Evolutionary conservation across 257 asterid genomes (phyloP).

Genomic region (Solanum okadae): DNA sequence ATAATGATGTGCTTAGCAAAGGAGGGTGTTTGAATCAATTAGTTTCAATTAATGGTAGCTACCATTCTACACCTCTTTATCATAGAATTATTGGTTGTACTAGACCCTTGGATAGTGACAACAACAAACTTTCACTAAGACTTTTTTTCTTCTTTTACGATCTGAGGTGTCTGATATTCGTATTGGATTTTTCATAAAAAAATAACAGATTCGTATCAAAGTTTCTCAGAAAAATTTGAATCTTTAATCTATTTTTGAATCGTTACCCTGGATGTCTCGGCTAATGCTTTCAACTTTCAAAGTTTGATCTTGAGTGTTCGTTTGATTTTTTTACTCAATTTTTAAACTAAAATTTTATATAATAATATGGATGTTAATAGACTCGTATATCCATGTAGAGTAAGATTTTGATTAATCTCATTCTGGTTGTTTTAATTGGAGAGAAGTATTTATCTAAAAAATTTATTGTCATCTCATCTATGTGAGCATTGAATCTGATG

Average conservation of each 20-base stretch:
- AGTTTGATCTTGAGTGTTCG: not conserved
- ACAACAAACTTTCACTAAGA: not conserved
- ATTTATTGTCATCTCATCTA: not conserved
- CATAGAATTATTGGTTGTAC: not conserved
- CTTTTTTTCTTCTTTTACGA: not conserved
- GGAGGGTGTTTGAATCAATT: not conserved
- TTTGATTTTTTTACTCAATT: not conserved
- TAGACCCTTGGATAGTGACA: not conserved
- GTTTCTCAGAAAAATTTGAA: not conserved
- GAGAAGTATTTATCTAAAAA: not conserved
- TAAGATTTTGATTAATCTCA: too few species aligned
- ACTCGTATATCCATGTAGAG: too few species aligned
- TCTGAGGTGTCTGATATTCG: rapidly evolving
- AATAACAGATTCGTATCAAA: not conserved
- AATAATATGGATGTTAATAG: too few species aligned
- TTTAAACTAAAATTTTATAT: too few species aligned
- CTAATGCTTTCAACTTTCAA: not conserved
- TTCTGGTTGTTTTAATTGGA: not conserved
- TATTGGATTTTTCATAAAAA: rapidly evolving
- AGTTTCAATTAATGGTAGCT: not conserved
- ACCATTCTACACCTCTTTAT: not conserved
- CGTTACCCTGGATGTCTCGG: not conserved
- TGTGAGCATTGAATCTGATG: too few species aligned
- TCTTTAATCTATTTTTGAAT: too few species aligned
- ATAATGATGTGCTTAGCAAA: not conserved